Evolutionary conservation across 2,329 filamentous ascomycete species (phyloP).

Genomic region (Penicillium olsonii): DNA sequence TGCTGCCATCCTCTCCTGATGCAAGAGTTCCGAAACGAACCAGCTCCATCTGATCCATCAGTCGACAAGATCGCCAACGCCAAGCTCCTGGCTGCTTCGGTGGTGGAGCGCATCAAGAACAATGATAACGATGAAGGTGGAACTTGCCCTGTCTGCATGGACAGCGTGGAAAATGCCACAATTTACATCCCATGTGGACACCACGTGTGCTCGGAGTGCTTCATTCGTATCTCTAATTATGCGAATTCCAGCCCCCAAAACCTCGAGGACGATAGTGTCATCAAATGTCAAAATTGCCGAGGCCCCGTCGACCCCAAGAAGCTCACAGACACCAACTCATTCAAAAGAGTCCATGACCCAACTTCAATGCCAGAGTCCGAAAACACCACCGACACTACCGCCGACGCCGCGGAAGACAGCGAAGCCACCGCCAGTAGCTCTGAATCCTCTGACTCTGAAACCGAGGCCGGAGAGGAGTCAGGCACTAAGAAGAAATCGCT

Average conservation of each 20-base stretch:
- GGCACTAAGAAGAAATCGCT: constrained; percentile 52
- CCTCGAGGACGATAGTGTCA: constrained; percentile 58
- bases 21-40: constrained; percentile 61
- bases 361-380: constrained; percentile 37
- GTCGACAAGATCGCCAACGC: constrained; percentile 65
- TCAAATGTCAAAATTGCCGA: constrained; percentile 77
- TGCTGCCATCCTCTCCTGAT: constrained; percentile 77
- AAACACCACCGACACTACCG: constrained; percentile 34
- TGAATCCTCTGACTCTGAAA: constrained; percentile 21
- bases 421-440: constrained; percentile 17
- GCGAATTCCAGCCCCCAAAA: constrained; percentile 37
- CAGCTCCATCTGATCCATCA: constrained; percentile 49
- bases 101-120: constrained; percentile 66
- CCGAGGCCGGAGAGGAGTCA: constrained; percentile 34
- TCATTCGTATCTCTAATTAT: constrained; percentile 68
- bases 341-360: constrained; percentile 71
- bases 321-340: constrained; percentile 72
- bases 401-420: constrained; percentile 41
- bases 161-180: constrained; percentile 70
- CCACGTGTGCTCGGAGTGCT: constrained; percentile 74
- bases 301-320: constrained; percentile 65
- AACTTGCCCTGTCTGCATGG: constrained; percentile 75
- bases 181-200: constrained; percentile 86
- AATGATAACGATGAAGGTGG: constrained; percentile 66
- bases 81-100: constrained; percentile 58